Percentiles rank a stretch among this genome's conserved stretches.
phyloP scores from a whole-genome alignment of 176 grass and related monocot genomes.

The Tuctoria greenei region DNA sequence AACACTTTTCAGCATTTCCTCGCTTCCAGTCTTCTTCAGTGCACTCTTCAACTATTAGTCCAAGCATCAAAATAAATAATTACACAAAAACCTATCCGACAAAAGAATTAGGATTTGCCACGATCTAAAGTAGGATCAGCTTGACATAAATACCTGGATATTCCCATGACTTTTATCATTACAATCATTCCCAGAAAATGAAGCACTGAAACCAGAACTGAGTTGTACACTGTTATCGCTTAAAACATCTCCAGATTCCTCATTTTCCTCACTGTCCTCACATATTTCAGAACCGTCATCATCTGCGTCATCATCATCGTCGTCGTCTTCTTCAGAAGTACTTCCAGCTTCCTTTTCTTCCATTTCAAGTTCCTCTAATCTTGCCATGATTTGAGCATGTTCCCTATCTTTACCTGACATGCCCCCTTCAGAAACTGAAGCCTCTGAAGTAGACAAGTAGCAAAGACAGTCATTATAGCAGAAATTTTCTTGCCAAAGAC shows the following conservation, averaged over 20 bases:
- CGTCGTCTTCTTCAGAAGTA: constrained; percentile 46
- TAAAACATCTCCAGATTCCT: constrained; percentile 28
- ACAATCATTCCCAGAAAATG: constrained; percentile 25
- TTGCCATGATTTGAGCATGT: constrained; percentile 70
- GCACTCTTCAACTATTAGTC: constrained; percentile 47
- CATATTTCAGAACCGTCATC: constrained; percentile 35
- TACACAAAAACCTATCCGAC: background rate
- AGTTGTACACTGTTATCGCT: constrained; percentile 12
- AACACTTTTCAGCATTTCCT: constrained; percentile 32
- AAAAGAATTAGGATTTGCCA: constrained; percentile 26
- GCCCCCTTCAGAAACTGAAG: constrained; percentile 32
- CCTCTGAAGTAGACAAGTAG: constrained; percentile 37
- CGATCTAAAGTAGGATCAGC: constrained; percentile 3
- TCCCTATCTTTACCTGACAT: constrained; percentile 59
- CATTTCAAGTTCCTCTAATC: constrained; percentile 73
- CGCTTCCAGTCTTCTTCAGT: constrained; percentile 41
- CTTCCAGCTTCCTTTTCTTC: constrained; percentile 68
- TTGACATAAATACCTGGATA: constrained; percentile 36
- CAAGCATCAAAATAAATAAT: constrained; percentile 31
- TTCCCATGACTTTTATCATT: constrained; percentile 28
- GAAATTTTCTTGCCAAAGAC: constrained; percentile 17
- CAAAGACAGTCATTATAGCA: constrained; percentile 10
- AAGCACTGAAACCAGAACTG: constrained; percentile 29
- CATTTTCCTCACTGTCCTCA: constrained; percentile 42
- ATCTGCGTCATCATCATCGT: constrained; percentile 6